These are phyloP conservation scores for Teunomyces kruisii DNA, from an alignment of 805 yeast genomes.

Conservation along the genomic window DNA sequence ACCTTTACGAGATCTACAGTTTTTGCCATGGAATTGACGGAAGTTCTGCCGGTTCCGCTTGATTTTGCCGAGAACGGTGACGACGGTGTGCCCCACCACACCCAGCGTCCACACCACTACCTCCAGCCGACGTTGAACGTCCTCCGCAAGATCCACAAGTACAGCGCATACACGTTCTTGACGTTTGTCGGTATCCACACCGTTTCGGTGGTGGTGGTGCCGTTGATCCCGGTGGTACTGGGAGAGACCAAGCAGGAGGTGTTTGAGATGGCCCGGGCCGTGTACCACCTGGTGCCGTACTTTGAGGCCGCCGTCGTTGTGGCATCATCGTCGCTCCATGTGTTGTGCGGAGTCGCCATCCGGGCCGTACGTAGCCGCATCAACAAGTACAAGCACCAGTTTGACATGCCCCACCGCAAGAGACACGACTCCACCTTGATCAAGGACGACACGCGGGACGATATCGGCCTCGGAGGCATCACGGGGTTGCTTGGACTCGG, in stretches of 20 bases:
- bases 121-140: constrained; percentile 1
- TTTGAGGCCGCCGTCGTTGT: constrained; percentile 50
- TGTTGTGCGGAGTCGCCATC: constrained; percentile 50
- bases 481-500: constrained; percentile 57
- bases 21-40: not conserved
- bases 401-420: constrained; percentile 8
- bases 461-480: constrained; percentile 63
- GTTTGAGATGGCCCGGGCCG: constrained; percentile 57
- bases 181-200: constrained; percentile 60
- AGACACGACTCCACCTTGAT: constrained; percentile 19
- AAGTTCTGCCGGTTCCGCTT: not conserved
- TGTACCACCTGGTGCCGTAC: constrained; percentile 53
- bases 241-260: constrained; percentile 48
- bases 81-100: not conserved
- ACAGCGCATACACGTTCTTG: constrained; percentile 58
- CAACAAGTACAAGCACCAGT: constrained; percentile 27
- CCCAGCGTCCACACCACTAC: not conserved
- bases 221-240: constrained; percentile 42
- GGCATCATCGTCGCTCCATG: constrained; percentile 49
- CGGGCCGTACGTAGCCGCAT: constrained; percentile 30
- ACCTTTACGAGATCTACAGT: too few relatives aligned
- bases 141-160: constrained; percentile 46
- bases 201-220: constrained; percentile 52
- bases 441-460: constrained; percentile 38
- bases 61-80: not conserved